phyloP scores from a whole-genome alignment of 2,329 filamentous ascomycete species.

The Cordyceps cicadae region DNA sequence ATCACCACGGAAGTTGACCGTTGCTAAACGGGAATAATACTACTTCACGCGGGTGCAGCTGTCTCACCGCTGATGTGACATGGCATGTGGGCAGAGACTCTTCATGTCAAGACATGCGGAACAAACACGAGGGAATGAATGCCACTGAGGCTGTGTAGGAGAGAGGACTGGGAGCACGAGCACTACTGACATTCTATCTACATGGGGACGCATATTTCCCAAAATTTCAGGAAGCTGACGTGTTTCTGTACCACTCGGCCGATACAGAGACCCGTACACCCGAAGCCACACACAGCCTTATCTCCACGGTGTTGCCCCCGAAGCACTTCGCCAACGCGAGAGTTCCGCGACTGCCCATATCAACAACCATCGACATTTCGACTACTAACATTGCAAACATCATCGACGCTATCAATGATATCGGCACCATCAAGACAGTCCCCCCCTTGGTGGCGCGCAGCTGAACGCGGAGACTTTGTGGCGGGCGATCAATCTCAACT shows the following conservation, averaged over 20 bases:
- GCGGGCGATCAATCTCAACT: background rate
- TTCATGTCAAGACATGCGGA: background rate
- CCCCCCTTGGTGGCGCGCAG: background rate
- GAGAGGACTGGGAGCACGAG: background rate
- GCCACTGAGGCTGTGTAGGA: background rate
- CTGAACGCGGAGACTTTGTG: background rate
- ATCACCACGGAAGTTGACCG: slow-evolving; percentile 10
- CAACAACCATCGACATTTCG: too few relatives aligned
- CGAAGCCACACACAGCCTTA: background rate
- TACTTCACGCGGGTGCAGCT: background rate
- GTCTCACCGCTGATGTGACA: background rate
- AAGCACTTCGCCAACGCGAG: too few relatives aligned
- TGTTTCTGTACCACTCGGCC: background rate
- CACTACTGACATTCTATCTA: background rate
- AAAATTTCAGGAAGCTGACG: background rate
- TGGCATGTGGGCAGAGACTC: background rate
- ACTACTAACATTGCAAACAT: too few relatives aligned
- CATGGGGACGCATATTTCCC: background rate
- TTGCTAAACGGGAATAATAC: background rate
- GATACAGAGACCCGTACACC: background rate
- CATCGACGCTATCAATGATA: too few relatives aligned
- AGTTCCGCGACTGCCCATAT: too few relatives aligned
- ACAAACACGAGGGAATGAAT: background rate
- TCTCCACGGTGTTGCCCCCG: background rate
- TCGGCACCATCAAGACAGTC: background rate